Evolutionary conservation across 345 rosid genomes (phyloP).

Genomic region (Eucalyptus virginea): DNA sequence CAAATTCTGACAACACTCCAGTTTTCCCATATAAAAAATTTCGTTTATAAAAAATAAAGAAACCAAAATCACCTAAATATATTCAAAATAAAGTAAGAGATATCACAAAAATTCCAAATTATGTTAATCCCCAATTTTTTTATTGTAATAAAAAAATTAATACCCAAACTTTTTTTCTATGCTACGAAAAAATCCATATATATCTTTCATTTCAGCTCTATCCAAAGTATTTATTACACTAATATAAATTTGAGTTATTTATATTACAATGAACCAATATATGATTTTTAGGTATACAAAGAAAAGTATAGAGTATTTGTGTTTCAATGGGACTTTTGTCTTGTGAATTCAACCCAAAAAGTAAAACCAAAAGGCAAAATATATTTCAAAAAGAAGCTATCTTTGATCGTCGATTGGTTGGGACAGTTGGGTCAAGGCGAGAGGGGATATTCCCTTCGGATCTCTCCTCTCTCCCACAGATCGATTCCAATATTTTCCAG

Average conservation of each 20-base stretch:
- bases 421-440: background rate
- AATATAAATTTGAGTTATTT: too few species aligned
- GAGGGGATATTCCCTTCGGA: background rate
- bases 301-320: too few species aligned
- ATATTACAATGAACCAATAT: too few species aligned
- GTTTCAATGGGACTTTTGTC: too few species aligned
- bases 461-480: background rate
- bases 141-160: too few species aligned
- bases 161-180: too few species aligned
- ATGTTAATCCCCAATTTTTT: too few species aligned
- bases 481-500: background rate
- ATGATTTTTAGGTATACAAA: too few species aligned
- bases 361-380: background rate
- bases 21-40: background rate
- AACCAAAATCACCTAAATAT: background rate
- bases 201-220: too few species aligned
- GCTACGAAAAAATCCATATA: too few species aligned
- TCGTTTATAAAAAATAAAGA: background rate
- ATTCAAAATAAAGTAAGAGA: background rate
- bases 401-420: background rate
- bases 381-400: background rate
- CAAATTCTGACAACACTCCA: background rate
- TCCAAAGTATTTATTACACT: too few species aligned
- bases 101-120: too few species aligned
- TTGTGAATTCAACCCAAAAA: background rate